Evolutionary conservation across 441 rosid genomes (phyloP), one percentile per base, ranked within the genome.

Genomic region (Iberis amara): DNA sequence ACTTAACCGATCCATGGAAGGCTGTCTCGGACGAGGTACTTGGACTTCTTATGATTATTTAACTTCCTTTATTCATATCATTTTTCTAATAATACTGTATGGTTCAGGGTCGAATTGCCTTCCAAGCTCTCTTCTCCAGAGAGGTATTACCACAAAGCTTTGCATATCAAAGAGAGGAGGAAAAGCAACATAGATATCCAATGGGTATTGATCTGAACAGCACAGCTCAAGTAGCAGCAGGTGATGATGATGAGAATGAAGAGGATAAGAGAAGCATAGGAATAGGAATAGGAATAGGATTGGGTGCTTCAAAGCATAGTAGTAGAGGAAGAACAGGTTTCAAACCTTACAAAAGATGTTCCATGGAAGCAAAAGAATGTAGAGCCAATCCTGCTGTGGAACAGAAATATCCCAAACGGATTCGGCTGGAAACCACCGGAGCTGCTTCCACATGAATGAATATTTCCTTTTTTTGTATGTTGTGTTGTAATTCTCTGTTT

Each of bases 271-370:
- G 51, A 56, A 40, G 54, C 42, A 68, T 53, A 39, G 76, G 81
- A 11, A 64, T 81, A 6, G 89, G 89, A 43, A 68, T 53, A 39
- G 76, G 81, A 11, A 64, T 81, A 6, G 89, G 89, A 43, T 76
- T 82, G 31, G 82, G 83, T 77, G 68, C 53, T 67, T 45, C 83
- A 64, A 61, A 83, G 69, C 51, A 18, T 72, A 49, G 21, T 18
- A 49, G 53, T 79, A 8, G 78, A 75, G 77, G 74, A 37, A 77
- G 79, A 50, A 83, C 91, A 33, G 95, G 98, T 56, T 91, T 91
- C 64, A 91, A 85, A 61, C 98, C 96, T 27, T 91, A 91, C 80
- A 91, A 88, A 73, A 80, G 96, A 72, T 91, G 94, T 66, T 80
- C 91, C 0, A 45, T 80, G 65, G 96, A 91, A 78, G 89, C 87